Base-by-base conservation (phyloP, 2,329 filamentous ascomycete genomes). In the Coniochaeta sp. region DNA sequence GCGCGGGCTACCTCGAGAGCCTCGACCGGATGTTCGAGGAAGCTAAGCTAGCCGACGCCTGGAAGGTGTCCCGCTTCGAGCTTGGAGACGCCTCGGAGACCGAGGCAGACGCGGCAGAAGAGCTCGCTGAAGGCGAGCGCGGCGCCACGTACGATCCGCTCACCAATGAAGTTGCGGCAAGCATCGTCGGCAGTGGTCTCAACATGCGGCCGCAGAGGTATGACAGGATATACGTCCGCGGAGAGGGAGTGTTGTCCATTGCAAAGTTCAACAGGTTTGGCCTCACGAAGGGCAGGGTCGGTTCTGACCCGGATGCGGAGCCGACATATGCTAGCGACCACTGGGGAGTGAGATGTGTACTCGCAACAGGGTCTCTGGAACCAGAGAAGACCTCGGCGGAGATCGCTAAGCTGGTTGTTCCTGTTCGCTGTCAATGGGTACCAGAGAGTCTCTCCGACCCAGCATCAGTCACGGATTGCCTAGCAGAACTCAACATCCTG, bases 121-220 rank as follows among this genome's bases (percentile, higher is more conserved):
- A 64, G 10, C 69, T 73, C 14, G 75, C 73, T 27, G 75, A 81
- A 50, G 84, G 82, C 1, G 83, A 86, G 61, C 73, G 81, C 54
- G 83, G 82, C 1, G 80, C 82, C 3, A 87, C 84, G 0, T 87
- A 84, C 60, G 77, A 87, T 58, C 83, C 83, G 0, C 65, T 66
- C 2, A 65, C 66, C 6, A 87, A 87, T 57, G 62, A 65, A 1
- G 68, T 85, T 12, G 82, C 83, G 3, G 72, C 75, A 1, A 67
- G 71, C 10, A 74, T 74, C 3, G 73, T 77, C 1, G 71, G 70
- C 3, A 68, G 61, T 45, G 72, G 73, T 1, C 64, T 70, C 46
- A 73, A 79, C 47, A 75, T 75, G 56, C 71, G 81, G 18, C 82
- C 84, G 2, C 83, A 87, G 59, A 68, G 85, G 47, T 87, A 86